These are phyloP conservation scores for Rhazya stricta DNA, from an alignment of 257 asterid species.

Conservation along the genomic window DNA sequence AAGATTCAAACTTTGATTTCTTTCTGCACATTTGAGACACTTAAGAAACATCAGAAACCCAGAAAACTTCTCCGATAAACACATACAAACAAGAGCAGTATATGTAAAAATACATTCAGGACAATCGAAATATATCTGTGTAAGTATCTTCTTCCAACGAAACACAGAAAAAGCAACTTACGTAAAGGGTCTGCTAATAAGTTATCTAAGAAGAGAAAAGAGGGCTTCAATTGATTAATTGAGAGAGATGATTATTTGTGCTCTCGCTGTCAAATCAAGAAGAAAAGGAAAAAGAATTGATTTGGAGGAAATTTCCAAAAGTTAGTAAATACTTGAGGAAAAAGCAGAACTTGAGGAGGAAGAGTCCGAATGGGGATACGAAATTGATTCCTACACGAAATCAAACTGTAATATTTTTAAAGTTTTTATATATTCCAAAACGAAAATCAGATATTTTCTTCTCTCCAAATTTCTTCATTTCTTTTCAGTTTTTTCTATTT, in stretches of 20 bases:
- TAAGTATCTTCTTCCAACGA: background rate
- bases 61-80: background rate
- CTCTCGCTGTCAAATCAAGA: background rate
- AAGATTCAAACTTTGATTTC: constrained; percentile 35
- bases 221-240: constrained; percentile 1
- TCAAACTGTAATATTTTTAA: too few species aligned
- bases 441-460: too few species aligned
- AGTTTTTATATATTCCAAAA: too few species aligned
- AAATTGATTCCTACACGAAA: constrained; percentile 16
- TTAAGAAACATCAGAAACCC: constrained; percentile 30
- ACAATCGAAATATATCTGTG: background rate
- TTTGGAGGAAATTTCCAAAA: background rate
- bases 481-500: too few species aligned
- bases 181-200: constrained; percentile 15
- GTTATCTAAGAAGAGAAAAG: constrained; percentile 6
- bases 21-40: constrained; percentile 50
- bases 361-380: background rate
- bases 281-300: background rate
- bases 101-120: background rate
- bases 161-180: constrained; percentile 1
- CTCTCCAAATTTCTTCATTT: too few species aligned
- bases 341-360: background rate
- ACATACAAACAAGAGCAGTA: background rate
- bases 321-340: background rate
- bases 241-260: background rate